These are phyloP conservation scores for Physaria fendleri DNA, from an alignment of 345 rosid genomes.

Conservation along the genomic window DNA sequence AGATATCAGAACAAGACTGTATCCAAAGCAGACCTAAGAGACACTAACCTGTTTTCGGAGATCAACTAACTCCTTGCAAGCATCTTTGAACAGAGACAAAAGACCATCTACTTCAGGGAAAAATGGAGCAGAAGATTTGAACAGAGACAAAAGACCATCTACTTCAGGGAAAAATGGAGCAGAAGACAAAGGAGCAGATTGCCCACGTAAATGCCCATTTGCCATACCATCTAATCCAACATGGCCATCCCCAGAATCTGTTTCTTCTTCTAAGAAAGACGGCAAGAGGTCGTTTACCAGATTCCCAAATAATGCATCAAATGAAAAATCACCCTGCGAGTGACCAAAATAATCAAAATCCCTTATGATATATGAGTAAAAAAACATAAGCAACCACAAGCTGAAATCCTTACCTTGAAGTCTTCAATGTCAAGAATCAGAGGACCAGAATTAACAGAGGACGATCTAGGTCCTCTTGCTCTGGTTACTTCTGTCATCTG, in stretches of 20 bases:
- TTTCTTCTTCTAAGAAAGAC: constrained; percentile 76
- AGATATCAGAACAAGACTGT: constrained; percentile 9
- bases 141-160: constrained; percentile 73
- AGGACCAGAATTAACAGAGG: constrained; percentile 55
- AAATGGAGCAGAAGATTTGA: too few relatives aligned
- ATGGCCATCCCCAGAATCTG: constrained; percentile 48
- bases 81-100: constrained; percentile 75
- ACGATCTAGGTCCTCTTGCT: constrained; percentile 44
- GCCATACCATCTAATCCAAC: constrained; percentile 43
- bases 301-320: constrained; percentile 91
- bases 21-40: neutral
- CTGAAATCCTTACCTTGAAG: constrained; percentile 63
- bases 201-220: constrained; percentile 59
- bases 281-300: constrained; percentile 81
- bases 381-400: neutral
- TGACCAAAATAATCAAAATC: neutral
- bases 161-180: constrained; percentile 93
- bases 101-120: too few relatives aligned
- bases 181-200: constrained; percentile 48
- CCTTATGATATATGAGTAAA: neutral
- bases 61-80: constrained; percentile 83
- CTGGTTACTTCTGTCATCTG: constrained; percentile 66
- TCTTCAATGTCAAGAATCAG: constrained; percentile 85
- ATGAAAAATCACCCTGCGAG: constrained; percentile 89
- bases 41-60: constrained; percentile 70